Evolutionary conservation across 495 filamentous ascomycete species (phyloP).

Genomic region (Tuber melanosporum): DNA sequence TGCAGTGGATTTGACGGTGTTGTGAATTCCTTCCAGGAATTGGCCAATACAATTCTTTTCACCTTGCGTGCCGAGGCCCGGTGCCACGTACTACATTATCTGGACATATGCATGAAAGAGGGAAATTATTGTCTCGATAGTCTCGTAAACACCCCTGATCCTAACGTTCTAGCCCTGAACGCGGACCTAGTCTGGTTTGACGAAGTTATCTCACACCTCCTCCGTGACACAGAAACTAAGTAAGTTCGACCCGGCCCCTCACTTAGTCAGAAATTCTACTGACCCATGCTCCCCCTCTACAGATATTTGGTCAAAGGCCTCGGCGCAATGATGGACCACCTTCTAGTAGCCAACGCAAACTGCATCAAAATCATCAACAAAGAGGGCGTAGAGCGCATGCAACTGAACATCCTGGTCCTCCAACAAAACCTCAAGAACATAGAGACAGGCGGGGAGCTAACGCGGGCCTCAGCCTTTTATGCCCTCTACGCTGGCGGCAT

Average conservation of each 20-base stretch:
- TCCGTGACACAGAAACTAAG: slow-evolving; percentile 57
- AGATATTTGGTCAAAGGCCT: slow-evolving; percentile 70
- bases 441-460: slow-evolving; percentile 63
- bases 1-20: slow-evolving; percentile 77
- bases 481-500: slow-evolving; percentile 72
- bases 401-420: slow-evolving; percentile 84
- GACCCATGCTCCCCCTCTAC: not conserved
- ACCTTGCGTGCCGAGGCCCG: slow-evolving; percentile 84
- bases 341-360: slow-evolving; percentile 59
- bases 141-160: slow-evolving; percentile 69
- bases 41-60: slow-evolving; percentile 67
- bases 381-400: slow-evolving; percentile 70
- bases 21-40: slow-evolving; percentile 66
- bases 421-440: slow-evolving; percentile 95
- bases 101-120: slow-evolving; percentile 52
- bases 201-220: slow-evolving; percentile 63
- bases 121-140: slow-evolving; percentile 70
- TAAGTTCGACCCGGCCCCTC: slow-evolving; percentile 8
- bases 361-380: slow-evolving; percentile 65
- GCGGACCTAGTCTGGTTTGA: slow-evolving; percentile 74
- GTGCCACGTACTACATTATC: slow-evolving; percentile 67
- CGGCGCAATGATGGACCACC: slow-evolving; percentile 60
- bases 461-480: slow-evolving; percentile 66
- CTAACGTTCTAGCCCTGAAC: slow-evolving; percentile 69
- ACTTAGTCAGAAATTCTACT: not conserved